These are phyloP conservation scores for Nothomitra cinnamomea DNA, from an alignment of 2,329 filamentous ascomycete species.

Conservation along the genomic window DNA sequence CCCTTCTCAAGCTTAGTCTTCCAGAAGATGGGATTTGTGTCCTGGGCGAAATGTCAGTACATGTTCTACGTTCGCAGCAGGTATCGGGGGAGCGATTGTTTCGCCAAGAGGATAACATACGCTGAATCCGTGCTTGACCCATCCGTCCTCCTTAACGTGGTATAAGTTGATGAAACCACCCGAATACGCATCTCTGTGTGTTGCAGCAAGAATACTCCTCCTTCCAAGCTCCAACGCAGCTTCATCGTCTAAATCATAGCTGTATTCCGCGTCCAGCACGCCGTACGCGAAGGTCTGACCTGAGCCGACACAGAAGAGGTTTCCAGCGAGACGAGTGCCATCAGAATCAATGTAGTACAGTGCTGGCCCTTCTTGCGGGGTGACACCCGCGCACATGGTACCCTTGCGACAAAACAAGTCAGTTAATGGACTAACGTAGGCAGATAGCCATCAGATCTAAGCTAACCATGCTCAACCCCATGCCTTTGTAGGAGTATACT, in stretches of 20 bases:
- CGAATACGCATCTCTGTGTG: constrained; percentile 95
- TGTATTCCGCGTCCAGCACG: constrained; percentile 90
- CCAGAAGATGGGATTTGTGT: constrained; percentile 99
- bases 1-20: constrained; percentile 96
- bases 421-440: constrained; percentile 7
- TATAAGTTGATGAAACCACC: constrained; percentile 98
- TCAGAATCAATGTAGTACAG: constrained; percentile 99
- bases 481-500: constrained; percentile 97
- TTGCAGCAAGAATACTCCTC: constrained; percentile 86
- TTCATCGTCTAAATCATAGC: constrained; percentile 70
- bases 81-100: too few relatives aligned
- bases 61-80: too few relatives aligned
- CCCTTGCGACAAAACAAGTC: constrained; percentile 28
- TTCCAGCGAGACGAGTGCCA: constrained; percentile 79
- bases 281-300: constrained; percentile 98
- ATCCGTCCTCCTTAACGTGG: constrained; percentile 96
- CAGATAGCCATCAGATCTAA: not conserved
- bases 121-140: constrained; percentile 96
- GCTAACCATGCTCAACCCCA: constrained; percentile 76
- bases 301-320: constrained; percentile 95
- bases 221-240: constrained; percentile 82
- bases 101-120: constrained; percentile 8
- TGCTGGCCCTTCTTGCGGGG: constrained; percentile 84
- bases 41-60: constrained; percentile 20
- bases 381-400: constrained; percentile 97